Evolutionary conservation across 169 alveolate species (phyloP), one percentile per base, ranked within the genome.

Genomic region (Plasmodium inui): DNA sequence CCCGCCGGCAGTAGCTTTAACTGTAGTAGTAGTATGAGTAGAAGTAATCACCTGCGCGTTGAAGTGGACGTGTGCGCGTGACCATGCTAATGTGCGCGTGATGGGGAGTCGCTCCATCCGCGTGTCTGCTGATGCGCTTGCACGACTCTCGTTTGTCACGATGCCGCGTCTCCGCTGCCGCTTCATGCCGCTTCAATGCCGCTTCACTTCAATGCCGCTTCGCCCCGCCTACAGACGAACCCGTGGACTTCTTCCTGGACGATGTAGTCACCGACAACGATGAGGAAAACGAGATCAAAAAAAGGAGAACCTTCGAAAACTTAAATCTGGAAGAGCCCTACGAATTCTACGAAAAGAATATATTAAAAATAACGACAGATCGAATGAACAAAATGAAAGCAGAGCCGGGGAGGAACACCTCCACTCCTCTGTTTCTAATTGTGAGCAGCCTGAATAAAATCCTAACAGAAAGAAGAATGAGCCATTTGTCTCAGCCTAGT

Each of bases 371-470:
- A 57, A 79, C 83, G 61, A 88, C 26, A 44, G 89, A 88, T 8
- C 17, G 94, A 41, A 88, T 88, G 94, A 53, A 88, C n/a, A 88
- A 78, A 79, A 88, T 88, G 94, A 88, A 78, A 50, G 12, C 88
- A 34, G 94, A 76, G 46, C 94, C 88, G 17, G 94, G 94, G 53
- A 88, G 71, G 70, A 88, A 88, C 82, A 76, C 55, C 26, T 88
- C 94, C 8, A 88, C 94, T 12, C 94, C 94, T 6, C 73, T 88
- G 2, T 88, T 88, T 37, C 67, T 88, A 30, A 88, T 88, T 79
- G 81, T 88, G 44, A 88, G 82, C 50, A 57, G 57, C 41, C 46
- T 88, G 37, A 88, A 88, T 88, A 88, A 79, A 41, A 88, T 34
- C 17, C 72, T 88, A 73, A 17, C 70, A 50, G 90, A 88, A 78